These are phyloP conservation scores for Calycina herbarum DNA, from an alignment of 2,329 filamentous ascomycete genomes.

Conservation along the genomic window DNA sequence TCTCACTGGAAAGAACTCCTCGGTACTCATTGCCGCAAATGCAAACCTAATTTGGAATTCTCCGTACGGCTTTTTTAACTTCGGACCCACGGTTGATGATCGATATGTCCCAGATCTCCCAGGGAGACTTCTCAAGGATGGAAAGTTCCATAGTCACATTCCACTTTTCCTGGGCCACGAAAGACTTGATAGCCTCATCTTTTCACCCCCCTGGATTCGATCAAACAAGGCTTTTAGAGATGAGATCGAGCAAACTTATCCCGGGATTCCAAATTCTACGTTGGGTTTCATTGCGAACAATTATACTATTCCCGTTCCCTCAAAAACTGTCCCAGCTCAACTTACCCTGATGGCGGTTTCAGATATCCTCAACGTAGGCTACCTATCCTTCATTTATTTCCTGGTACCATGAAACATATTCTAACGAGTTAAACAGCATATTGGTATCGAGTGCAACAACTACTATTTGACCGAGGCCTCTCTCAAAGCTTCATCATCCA, in stretches of 20 bases:
- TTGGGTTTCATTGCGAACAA: slow-evolving; percentile 1
- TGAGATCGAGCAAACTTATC: not conserved
- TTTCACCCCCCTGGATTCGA: slow-evolving; percentile 41
- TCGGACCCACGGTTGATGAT: slow-evolving; percentile 49
- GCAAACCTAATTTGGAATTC: not conserved
- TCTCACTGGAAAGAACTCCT: not conserved
- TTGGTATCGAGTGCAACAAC: not conserved
- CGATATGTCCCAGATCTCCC: slow-evolving; percentile 48
- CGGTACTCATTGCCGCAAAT: not conserved
- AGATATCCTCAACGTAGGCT: not conserved
- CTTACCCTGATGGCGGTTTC: not conserved
- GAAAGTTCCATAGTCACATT: slow-evolving; percentile 46
- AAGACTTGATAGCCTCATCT: slow-evolving; percentile 42
- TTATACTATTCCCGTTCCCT: not conserved
- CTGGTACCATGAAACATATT: not conserved
- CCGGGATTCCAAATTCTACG: not conserved
- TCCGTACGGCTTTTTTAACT: slow-evolving; percentile 24
- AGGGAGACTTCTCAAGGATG: slow-evolving; percentile 44
- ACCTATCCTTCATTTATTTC: not conserved
- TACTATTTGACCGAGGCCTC: not conserved
- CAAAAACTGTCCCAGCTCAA: not conserved
- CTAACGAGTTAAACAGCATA: not conserved
- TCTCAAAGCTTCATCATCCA: not conserved
- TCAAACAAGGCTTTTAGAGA: slow-evolving; percentile 29
- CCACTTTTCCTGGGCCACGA: slow-evolving; percentile 48